A percentile compares a stretch with the other conserved stretches of the same genome.
phyloP scores from a whole-genome alignment of 2,329 filamentous ascomycete genomes.

The Camillea tinctor region DNA sequence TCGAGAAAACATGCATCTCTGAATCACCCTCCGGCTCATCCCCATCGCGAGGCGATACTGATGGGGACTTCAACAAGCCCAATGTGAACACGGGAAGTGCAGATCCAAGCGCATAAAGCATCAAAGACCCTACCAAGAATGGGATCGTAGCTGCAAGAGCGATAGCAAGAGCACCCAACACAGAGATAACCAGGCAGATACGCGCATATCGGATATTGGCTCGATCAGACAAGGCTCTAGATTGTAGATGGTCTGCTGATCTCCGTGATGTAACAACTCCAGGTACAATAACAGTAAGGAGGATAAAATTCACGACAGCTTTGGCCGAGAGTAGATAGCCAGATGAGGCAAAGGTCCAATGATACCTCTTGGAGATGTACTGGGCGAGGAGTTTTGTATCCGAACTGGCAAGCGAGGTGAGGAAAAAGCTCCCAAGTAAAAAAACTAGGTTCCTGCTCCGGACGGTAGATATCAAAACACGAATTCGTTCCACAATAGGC shows the following conservation, averaged over 20 bases:
- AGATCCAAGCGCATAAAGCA: constrained; percentile 48
- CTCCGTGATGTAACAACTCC: constrained; percentile 32
- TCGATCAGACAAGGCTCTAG: constrained; percentile 26
- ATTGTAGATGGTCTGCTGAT: constrained; percentile 7
- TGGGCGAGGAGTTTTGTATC: constrained; percentile 51
- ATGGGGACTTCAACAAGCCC: constrained; percentile 46
- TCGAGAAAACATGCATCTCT: constrained; percentile 45
- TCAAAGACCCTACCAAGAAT: constrained; percentile 42
- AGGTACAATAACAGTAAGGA: constrained; percentile 44
- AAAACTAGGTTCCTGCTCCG: constrained; percentile 41
- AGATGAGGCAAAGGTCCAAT: constrained; percentile 45
- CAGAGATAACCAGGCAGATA: constrained; percentile 38
- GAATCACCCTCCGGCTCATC: constrained; percentile 23
- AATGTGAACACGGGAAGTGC: constrained; percentile 50
- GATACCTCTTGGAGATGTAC: constrained; percentile 49
- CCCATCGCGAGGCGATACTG: constrained; percentile 30
- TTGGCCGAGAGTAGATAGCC: constrained; percentile 49
- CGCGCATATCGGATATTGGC: constrained; percentile 37
- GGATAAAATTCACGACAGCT: constrained; percentile 46
- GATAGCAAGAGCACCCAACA: constrained; percentile 44
- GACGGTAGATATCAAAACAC: constrained; percentile 33
- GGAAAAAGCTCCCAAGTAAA: constrained; percentile 44
- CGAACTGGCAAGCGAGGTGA: constrained; percentile 49
- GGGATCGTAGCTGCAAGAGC: constrained; percentile 38
- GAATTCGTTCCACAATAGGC: constrained; percentile 29